These are phyloP conservation scores for Phytophthora macrochlamydospora DNA, from an alignment of 352 stramenopile genomes.

Conservation along the genomic window DNA sequence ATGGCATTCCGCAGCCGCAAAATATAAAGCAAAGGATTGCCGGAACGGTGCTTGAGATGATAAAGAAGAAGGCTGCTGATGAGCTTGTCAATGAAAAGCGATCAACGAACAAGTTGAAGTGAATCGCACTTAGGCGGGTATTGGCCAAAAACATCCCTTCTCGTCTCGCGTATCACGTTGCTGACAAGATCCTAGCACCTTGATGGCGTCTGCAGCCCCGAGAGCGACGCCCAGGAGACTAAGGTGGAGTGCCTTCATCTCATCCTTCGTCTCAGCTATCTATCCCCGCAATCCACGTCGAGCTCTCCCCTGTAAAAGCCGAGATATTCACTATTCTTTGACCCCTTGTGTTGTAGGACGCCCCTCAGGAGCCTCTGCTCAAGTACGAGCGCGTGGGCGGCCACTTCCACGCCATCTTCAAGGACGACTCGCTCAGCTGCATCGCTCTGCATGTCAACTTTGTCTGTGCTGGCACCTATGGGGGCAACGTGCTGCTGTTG, in stretches of 20 bases:
- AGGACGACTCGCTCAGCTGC: conserved; percentile 85
- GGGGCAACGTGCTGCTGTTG: conserved; percentile 79
- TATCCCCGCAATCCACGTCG: neutral
- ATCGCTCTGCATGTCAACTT: conserved; percentile 85
- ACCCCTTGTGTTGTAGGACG: conserved; percentile 15
- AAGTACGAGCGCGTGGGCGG: conserved; percentile 89
- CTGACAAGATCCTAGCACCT: neutral
- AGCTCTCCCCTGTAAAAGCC: neutral
- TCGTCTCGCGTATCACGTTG: too few species aligned
- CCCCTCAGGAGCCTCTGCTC: conserved; percentile 66
- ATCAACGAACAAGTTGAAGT: too few species aligned
- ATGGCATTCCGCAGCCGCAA: too few species aligned
- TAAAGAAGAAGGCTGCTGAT: too few species aligned
- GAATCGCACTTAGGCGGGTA: too few species aligned
- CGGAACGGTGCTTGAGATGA: too few species aligned
- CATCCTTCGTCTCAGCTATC: neutral
- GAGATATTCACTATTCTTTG: conserved; percentile 15
- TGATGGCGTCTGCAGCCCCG: conserved; percentile 10
- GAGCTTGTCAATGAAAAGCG: too few species aligned
- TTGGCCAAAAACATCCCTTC: too few species aligned
- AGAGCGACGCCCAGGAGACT: conserved; percentile 19
- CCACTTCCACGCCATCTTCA: conserved; percentile 87
- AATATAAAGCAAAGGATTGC: too few species aligned
- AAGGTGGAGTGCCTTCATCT: conserved; percentile 14
- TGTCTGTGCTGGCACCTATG: conserved; percentile 77